Evolutionary conservation across 2,329 filamentous ascomycete genomes (phyloP).

Genomic region (Monosporascus sp.): DNA sequence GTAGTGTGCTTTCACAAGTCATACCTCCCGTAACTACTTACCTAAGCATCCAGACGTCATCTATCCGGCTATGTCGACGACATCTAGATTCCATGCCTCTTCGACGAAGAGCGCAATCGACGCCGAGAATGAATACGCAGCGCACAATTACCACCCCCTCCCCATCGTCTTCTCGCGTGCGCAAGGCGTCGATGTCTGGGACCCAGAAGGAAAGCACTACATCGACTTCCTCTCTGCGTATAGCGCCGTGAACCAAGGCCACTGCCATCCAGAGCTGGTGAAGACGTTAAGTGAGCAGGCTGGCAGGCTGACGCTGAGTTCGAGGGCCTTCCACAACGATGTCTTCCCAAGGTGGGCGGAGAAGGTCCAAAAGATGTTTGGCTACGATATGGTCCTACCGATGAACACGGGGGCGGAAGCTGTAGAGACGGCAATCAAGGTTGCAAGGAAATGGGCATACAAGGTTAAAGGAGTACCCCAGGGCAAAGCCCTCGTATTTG

Average conservation of each 20-base stretch:
- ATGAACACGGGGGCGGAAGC: conserved; percentile 99
- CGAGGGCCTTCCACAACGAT: conserved; percentile 95
- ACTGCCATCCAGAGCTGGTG: conserved; percentile 94
- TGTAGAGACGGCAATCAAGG: conserved; percentile 92
- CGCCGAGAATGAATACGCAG: conserved; percentile 77
- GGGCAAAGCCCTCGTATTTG: conserved; percentile 79
- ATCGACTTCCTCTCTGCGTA: conserved; percentile 98
- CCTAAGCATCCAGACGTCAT: conserved; percentile 1
- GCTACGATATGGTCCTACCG: conserved; percentile 95
- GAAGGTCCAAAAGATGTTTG: conserved; percentile 83
- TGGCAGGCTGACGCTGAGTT: conserved; percentile 82
- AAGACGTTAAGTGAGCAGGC: conserved; percentile 88
- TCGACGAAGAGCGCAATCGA: conserved; percentile 77
- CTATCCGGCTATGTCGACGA: conserved; percentile 38
- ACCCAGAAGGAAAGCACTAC: conserved; percentile 92
- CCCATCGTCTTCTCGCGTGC: conserved; percentile 89
- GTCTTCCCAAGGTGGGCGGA: conserved; percentile 95
- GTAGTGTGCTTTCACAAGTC: neutral
- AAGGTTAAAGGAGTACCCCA: conserved; percentile 87
- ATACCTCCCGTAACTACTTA: conserved; percentile 1
- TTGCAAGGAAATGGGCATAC: conserved; percentile 96
- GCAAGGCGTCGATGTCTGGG: conserved; percentile 86
- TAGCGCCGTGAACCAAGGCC: conserved; percentile 95
- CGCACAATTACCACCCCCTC: conserved; percentile 98
- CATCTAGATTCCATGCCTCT: conserved; percentile 61